A percentile compares a stretch with the other conserved stretches of the same genome.
phyloP scores from a whole-genome alignment of 1,284 basidiomycete genomes.

The Cutaneotrichosporon mucoides region DNA sequence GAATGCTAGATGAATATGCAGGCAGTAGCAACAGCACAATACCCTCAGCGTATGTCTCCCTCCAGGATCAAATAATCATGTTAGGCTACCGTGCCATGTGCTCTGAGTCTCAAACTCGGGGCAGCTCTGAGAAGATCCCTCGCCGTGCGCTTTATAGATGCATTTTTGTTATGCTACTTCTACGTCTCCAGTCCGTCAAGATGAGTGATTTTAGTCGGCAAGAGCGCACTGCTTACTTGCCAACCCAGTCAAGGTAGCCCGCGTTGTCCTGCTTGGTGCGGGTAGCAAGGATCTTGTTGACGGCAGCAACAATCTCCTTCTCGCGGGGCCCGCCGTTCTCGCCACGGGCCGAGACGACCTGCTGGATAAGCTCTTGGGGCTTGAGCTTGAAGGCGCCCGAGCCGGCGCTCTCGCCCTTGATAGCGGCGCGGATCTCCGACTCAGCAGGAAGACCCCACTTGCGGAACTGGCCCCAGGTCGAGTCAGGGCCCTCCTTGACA shows the following conservation, averaged over 20 bases:
- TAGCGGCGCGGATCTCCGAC: slow-evolving; percentile 28
- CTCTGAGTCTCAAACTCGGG: too few relatives aligned
- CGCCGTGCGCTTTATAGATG: background rate
- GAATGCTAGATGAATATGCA: too few relatives aligned
- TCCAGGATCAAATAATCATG: too few relatives aligned
- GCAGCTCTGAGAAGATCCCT: too few relatives aligned
- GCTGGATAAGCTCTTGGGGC: slow-evolving; percentile 37
- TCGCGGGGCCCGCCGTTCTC: slow-evolving; percentile 27
- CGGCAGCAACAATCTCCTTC: slow-evolving; percentile 28
- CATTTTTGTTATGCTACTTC: slow-evolving; percentile 9
- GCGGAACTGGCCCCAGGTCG: slow-evolving; percentile 47
- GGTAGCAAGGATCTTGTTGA: slow-evolving; percentile 30
- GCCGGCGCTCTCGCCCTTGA: slow-evolving; percentile 37
- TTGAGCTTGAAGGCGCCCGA: slow-evolving; percentile 47
- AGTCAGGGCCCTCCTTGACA: slow-evolving; percentile 27
- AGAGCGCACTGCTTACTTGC: slow-evolving; percentile 3
- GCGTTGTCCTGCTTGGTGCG: slow-evolving; percentile 34
- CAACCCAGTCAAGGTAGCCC: slow-evolving; percentile 41
- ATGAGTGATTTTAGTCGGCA: background rate
- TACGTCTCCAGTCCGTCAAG: background rate
- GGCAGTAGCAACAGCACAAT: too few relatives aligned
- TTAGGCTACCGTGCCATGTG: too few relatives aligned
- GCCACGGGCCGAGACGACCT: slow-evolving; percentile 29
- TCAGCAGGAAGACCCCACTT: slow-evolving; percentile 46
- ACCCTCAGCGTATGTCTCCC: too few relatives aligned